Evolutionary conservation across 306 rosid species (phyloP).

Genomic region (Hippophae gyantsensis): DNA sequence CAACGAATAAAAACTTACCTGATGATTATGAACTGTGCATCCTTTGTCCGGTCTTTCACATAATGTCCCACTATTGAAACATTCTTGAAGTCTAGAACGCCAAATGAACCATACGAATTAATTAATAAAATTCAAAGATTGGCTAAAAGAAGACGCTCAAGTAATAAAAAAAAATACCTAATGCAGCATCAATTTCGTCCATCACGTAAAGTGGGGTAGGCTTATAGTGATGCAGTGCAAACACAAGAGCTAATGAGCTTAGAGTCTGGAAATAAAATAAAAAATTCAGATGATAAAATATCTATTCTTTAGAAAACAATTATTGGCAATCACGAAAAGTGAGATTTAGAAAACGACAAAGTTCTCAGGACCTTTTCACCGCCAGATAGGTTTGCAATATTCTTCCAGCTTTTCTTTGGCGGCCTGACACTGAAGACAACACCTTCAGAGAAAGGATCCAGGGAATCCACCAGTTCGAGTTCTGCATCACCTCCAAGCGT

Average conservation of each 20-base stretch:
- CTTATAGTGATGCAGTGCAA: slow-evolving; percentile 96
- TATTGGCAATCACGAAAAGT: slow-evolving; percentile 6
- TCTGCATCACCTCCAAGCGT: slow-evolving; percentile 99
- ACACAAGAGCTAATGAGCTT: slow-evolving; percentile 94
- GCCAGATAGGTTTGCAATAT: slow-evolving; percentile 92
- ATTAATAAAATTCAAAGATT: neutral
- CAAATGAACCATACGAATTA: slow-evolving; percentile 20
- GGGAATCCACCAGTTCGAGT: slow-evolving; percentile 90
- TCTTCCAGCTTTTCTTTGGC: slow-evolving; percentile 98
- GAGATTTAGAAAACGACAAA: neutral
- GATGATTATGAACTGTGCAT: slow-evolving; percentile 80
- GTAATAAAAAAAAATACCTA: slow-evolving; percentile 36
- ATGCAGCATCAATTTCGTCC: slow-evolving; percentile 98
- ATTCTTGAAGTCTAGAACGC: slow-evolving; percentile 71
- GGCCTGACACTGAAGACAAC: slow-evolving; percentile 97
- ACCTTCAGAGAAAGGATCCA: slow-evolving; percentile 98
- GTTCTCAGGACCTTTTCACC: slow-evolving; percentile 73
- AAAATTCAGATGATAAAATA: too few species aligned
- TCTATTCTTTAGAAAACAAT: neutral
- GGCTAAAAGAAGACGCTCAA: neutral
- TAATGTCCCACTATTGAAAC: slow-evolving; percentile 93
- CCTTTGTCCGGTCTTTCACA: slow-evolving; percentile 87
- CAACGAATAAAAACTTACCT: slow-evolving; percentile 37
- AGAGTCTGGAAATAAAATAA: slow-evolving; percentile 52
- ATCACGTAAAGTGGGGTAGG: slow-evolving; percentile 95